Conservation (phyloP, 495 filamentous ascomycete genomes). For the Penicillium alfredii region DNA sequence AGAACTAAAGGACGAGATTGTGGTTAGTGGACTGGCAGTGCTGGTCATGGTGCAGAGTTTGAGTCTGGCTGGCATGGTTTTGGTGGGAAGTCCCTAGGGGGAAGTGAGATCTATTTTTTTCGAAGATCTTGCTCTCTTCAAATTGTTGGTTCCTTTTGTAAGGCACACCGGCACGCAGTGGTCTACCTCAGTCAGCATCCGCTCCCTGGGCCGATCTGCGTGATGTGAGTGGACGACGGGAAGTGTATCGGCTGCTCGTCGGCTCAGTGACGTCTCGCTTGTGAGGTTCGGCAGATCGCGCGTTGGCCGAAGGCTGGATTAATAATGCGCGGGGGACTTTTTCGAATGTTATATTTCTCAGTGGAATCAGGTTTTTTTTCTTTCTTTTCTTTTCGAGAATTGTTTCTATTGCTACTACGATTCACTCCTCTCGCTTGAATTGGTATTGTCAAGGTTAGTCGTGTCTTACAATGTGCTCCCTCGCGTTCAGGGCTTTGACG, state of each 20-base stretch:
- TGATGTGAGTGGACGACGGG: constrained; percentile 1
- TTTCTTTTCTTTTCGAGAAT: too few relatives aligned
- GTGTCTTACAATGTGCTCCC: too few relatives aligned
- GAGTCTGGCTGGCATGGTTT: constrained; percentile 2
- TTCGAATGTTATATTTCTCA: neutral
- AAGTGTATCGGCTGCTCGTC: constrained; percentile 14
- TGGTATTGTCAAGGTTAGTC: too few relatives aligned
- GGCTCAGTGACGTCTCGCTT: constrained; percentile 19
- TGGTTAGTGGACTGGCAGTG: constrained; percentile 5
- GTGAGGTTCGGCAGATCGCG: constrained; percentile 17
- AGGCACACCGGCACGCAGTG: too few relatives aligned
- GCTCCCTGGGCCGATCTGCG: constrained; percentile 7
- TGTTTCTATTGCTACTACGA: too few relatives aligned
- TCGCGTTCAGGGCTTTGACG: too few relatives aligned
- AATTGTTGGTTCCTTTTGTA: too few relatives aligned
- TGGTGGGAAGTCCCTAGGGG: neutral
- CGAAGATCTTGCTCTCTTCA: too few relatives aligned
- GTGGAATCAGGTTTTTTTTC: neutral
- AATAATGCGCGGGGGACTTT: constrained; percentile 8
- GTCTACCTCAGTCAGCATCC: constrained; percentile 6
- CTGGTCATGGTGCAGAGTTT: constrained; percentile 6
- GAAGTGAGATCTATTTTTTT: too few relatives aligned
- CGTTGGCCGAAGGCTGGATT: constrained; percentile 7
- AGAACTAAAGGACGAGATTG: constrained; percentile 1
- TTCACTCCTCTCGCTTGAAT: too few relatives aligned